Percentiles rank a stretch among this genome's conserved stretches.
These are phyloP conservation scores for Lepidium aucheri DNA, from an alignment of 345 rosid genomes.

Conservation along the genomic window DNA sequence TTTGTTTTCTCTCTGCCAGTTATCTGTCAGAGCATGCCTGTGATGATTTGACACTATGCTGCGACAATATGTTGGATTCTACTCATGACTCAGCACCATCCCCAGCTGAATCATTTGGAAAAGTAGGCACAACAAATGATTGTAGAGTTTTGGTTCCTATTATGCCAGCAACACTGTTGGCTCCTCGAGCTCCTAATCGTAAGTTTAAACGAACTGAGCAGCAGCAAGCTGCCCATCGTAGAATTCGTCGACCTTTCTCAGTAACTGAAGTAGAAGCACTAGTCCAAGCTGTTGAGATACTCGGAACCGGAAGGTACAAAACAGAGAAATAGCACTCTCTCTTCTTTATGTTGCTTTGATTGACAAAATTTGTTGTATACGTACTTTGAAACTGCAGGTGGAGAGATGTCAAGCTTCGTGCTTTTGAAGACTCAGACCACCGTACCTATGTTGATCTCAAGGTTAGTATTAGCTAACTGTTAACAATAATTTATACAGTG, in stretches of 20 bases:
- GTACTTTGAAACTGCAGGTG: conserved; percentile 42
- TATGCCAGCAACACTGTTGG: conserved; percentile 41
- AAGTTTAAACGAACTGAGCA: conserved; percentile 61
- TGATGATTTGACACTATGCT: conserved; percentile 15
- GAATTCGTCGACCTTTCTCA: conserved; percentile 98
- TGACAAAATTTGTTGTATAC: background rate
- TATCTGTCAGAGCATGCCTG: background rate
- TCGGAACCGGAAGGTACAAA: conserved; percentile 87
- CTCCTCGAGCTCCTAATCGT: conserved; percentile 37
- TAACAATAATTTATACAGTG: background rate
- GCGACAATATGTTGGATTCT: conserved; percentile 41
- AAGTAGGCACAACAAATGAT: conserved; percentile 15
- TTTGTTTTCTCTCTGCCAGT: conserved; percentile 3
- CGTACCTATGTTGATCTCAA: conserved; percentile 97
- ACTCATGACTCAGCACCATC: conserved; percentile 68
- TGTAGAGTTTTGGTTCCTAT: conserved; percentile 62
- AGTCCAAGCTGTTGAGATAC: conserved; percentile 90
- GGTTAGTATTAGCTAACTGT: conserved; percentile 26
- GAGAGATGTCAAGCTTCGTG: conserved; percentile 83
- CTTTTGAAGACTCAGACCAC: conserved; percentile 81
- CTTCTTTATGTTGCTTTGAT: background rate
- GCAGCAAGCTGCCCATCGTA: conserved; percentile 54
- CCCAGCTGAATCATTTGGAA: conserved; percentile 8
- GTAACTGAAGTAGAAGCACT: conserved; percentile 94
- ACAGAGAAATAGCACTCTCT: background rate